Conservation (phyloP, 805 yeast genomes). For the Candida schatavii region DNA sequence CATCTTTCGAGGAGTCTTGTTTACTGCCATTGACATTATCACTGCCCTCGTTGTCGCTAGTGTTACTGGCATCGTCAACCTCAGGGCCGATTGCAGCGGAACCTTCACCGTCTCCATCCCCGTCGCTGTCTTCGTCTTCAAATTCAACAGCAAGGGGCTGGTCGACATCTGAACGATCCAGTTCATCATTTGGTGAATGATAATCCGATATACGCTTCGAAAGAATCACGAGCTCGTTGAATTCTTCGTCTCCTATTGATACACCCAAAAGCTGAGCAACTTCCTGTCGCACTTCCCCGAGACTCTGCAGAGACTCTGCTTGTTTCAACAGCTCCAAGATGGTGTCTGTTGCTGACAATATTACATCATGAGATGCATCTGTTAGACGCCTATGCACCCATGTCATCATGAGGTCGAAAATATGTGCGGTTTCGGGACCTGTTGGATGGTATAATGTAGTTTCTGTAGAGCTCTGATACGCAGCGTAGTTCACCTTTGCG, state of each 20-base stretch:
- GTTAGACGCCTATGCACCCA: slow-evolving; percentile 59
- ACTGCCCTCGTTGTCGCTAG: neutral
- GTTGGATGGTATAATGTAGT: slow-evolving; percentile 62
- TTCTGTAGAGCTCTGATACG: slow-evolving; percentile 30
- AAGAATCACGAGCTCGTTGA: slow-evolving; percentile 45
- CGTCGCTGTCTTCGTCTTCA: slow-evolving; percentile 39
- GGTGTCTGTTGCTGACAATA: slow-evolving; percentile 70
- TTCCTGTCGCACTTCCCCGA: slow-evolving; percentile 44
- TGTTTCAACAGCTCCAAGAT: slow-evolving; percentile 53
- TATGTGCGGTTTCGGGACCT: slow-evolving; percentile 46
- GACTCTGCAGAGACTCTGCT: slow-evolving; percentile 33
- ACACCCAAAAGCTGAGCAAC: slow-evolving; percentile 47
- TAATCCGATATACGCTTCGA: slow-evolving; percentile 52
- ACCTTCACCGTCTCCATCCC: slow-evolving; percentile 20
- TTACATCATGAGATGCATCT: slow-evolving; percentile 74
- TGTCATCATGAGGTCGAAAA: slow-evolving; percentile 55
- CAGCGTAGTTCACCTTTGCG: neutral
- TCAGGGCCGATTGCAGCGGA: slow-evolving; percentile 23
- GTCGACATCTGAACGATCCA: slow-evolving; percentile 15
- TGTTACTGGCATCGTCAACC: slow-evolving; percentile 22
- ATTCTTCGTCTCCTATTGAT: slow-evolving; percentile 38
- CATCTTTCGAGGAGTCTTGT: too few species aligned
- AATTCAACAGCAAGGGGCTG: slow-evolving; percentile 44
- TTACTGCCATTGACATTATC: too few species aligned
- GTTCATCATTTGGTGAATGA: slow-evolving; percentile 16